phyloP scores from a whole-genome alignment of 1,139 yeast species.

The Suhomyces terraborum region DNA sequence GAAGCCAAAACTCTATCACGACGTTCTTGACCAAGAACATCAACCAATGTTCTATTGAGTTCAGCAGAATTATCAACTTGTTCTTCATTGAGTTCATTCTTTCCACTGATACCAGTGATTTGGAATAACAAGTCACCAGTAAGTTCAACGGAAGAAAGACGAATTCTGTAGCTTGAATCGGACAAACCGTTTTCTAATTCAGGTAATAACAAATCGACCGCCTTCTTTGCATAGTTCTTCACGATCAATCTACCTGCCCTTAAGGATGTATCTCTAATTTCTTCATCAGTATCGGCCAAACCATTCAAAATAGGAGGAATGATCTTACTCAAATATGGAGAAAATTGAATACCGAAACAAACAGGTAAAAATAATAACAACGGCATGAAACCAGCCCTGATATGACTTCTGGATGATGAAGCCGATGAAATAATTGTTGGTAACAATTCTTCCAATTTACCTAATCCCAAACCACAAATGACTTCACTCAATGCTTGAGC shows the following conservation, averaged over 20 bases:
- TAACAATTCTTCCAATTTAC: constrained; percentile 82
- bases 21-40: constrained; percentile 82
- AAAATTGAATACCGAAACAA: constrained; percentile 88
- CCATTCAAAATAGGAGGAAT: constrained; percentile 91
- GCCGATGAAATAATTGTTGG: constrained; percentile 82
- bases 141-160: constrained; percentile 91
- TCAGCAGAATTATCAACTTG: constrained; percentile 58
- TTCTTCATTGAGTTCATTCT: constrained; percentile 66
- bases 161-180: constrained; percentile 80
- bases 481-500: constrained; percentile 98
- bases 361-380: constrained; percentile 87
- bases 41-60: constrained; percentile 68
- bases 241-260: constrained; percentile 93
- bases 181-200: constrained; percentile 90
- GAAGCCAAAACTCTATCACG: constrained; percentile 84
- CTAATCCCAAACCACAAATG: constrained; percentile 83
- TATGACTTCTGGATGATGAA: constrained; percentile 60
- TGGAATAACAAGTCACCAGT: constrained; percentile 96
- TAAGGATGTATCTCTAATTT: constrained; percentile 84
- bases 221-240: constrained; percentile 86
- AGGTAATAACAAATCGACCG: constrained; percentile 90
- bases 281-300: constrained; percentile 86
- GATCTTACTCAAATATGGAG: constrained; percentile 82
- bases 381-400: constrained; percentile 94
- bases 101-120: constrained; percentile 84